Evolutionary conservation across 371 early-diverging fungal species (phyloP).

Genomic region (Mucor irregularis): DNA sequence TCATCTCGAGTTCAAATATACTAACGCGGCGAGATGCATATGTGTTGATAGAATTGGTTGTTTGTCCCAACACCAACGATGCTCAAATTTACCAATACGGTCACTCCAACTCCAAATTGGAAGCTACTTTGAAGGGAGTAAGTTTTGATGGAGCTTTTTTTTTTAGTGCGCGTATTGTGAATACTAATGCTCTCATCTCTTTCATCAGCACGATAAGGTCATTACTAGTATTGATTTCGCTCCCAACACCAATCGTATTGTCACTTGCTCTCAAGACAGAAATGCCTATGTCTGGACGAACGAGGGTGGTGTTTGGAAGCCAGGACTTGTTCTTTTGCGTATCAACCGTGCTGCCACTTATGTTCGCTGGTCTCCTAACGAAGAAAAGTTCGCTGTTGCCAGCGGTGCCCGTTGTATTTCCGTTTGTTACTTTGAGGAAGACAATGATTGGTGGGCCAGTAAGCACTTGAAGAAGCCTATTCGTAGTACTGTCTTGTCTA

Average conservation of each 20-base stretch:
- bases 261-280: constrained; percentile 96
- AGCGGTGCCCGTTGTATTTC: constrained; percentile 89
- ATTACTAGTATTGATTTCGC: constrained; percentile 97
- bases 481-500: constrained; percentile 83
- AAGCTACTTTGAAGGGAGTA: constrained; percentile 77
- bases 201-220: constrained; percentile 86
- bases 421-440: constrained; percentile 95
- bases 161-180: too few relatives aligned
- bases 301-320: constrained; percentile 83
- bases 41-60: constrained; percentile 76
- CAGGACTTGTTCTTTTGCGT: constrained; percentile 90
- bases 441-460: constrained; percentile 95
- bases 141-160: constrained; percentile 7
- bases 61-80: constrained; percentile 88
- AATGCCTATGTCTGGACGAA: constrained; percentile 98
- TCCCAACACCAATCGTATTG: constrained; percentile 92
- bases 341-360: constrained; percentile 96
- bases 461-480: constrained; percentile 96
- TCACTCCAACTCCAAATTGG: constrained; percentile 61
- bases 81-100: constrained; percentile 83
- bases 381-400: constrained; percentile 98
- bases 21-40: background rate
- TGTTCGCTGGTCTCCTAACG: constrained; percentile 94
- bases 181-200: background rate
- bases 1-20: too few relatives aligned